phyloP scores from a whole-genome alignment of 2,329 filamentous ascomycete genomes.

The Alternaria conjuncta region DNA sequence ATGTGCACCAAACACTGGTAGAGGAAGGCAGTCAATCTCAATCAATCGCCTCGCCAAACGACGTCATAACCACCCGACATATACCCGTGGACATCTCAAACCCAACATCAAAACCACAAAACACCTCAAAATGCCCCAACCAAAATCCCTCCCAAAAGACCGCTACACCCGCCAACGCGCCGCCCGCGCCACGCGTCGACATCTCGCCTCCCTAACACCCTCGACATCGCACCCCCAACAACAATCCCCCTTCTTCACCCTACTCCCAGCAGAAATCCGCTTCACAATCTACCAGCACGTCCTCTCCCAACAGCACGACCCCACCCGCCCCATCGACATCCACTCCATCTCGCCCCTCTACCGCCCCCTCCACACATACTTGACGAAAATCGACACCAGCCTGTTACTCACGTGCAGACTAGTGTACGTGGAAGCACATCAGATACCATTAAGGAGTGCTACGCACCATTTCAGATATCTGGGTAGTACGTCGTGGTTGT shows the following conservation, averaged over 20 bases:
- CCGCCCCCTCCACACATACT: conserved; percentile 38
- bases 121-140: neutral
- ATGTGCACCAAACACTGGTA: fast-evolving
- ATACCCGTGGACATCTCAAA: neutral
- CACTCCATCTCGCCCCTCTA: conserved; percentile 18
- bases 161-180: conserved; percentile 18
- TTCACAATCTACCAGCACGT: conserved; percentile 22
- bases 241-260: conserved; percentile 30
- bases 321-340: conserved; percentile 4
- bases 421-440: conserved; percentile 48
- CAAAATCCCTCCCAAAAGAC: neutral
- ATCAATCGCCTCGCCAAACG: neutral
- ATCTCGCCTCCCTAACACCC: conserved; percentile 23
- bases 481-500: conserved; percentile 8
- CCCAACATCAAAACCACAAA: neutral
- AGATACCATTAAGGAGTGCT: conserved; percentile 41
- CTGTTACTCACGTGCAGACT: conserved; percentile 50
- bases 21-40: neutral
- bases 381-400: conserved; percentile 31
- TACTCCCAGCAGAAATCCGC: conserved; percentile 34
- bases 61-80: neutral
- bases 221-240: conserved; percentile 24
- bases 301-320: conserved; percentile 20
- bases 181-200: conserved; percentile 22
- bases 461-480: conserved; percentile 31